Evolutionary conservation across 441 rosid species (phyloP).

Genomic region (Populus hybrid): DNA sequence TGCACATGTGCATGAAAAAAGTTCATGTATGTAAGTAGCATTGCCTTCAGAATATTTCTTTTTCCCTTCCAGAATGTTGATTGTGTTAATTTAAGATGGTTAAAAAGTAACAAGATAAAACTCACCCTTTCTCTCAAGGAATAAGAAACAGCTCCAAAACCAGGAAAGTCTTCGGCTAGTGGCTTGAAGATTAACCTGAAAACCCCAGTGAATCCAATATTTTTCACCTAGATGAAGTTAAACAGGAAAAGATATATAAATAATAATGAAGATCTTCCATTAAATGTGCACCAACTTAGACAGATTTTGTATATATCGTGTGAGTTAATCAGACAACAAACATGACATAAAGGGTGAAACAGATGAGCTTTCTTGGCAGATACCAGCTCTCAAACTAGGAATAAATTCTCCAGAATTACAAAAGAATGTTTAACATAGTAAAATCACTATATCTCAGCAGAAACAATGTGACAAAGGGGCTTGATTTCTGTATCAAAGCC

Average conservation of each 20-base stretch:
- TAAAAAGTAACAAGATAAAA: neutral
- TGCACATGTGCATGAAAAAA: neutral
- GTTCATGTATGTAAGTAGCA: neutral
- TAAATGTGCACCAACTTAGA: neutral
- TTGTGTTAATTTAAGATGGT: neutral
- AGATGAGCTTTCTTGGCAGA: too few species aligned
- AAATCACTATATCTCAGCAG: too few species aligned
- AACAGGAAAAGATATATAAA: neutral
- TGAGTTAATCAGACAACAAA: neutral
- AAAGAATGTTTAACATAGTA: too few species aligned
- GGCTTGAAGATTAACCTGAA: constrained; percentile 98
- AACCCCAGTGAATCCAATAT: constrained; percentile 94
- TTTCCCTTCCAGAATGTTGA: neutral
- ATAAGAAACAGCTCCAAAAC: constrained; percentile 94
- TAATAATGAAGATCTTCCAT: neutral
- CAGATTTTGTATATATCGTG: neutral
- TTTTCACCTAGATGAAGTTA: constrained; percentile 59
- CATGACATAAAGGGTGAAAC: neutral
- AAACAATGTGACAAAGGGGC: neutral
- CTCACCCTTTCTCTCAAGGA: constrained; percentile 84
- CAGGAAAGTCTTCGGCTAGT: constrained; percentile 86
- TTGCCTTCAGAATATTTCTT: neutral
- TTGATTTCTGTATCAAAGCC: neutral
- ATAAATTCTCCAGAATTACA: too few species aligned
- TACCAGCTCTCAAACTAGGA: too few species aligned